A percentile compares a stretch with the other conserved stretches of the same genome.
phyloP scores from a whole-genome alignment of 192 early-diverging fungal genomes.

The Gonapodya sp. region DNA sequence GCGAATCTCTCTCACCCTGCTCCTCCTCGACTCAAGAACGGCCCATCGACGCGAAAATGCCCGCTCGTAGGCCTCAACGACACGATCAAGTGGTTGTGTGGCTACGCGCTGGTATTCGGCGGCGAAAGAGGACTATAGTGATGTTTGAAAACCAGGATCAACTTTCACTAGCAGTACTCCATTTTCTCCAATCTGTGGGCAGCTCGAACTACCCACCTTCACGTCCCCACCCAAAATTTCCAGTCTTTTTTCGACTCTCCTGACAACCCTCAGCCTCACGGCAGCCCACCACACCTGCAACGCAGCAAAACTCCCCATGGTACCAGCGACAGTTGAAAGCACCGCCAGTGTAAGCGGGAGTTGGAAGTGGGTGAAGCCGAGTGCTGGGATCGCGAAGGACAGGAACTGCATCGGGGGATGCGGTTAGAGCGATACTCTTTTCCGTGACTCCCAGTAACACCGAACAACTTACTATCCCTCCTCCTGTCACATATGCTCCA shows the following conservation, averaged over 20 bases:
- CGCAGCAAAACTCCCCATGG: neutral
- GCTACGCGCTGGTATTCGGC: too few species aligned
- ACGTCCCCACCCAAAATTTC: too few species aligned
- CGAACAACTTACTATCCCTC: neutral
- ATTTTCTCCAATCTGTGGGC: too few species aligned
- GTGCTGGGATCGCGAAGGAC: neutral
- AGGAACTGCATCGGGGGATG: neutral
- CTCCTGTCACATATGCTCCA: neutral
- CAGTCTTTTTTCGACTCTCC: neutral
- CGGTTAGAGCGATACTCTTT: neutral
- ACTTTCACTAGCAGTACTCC: too few species aligned
- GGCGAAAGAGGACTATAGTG: too few species aligned
- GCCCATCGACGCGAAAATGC: neutral
- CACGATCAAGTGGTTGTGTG: neutral
- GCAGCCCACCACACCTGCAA: neutral
- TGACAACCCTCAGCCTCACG: neutral
- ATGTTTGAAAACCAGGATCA: too few species aligned
- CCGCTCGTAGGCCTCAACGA: neutral
- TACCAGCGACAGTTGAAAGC: neutral
- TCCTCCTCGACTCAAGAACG: neutral
- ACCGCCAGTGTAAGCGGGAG: neutral
- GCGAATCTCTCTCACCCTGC: neutral
- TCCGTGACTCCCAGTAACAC: neutral
- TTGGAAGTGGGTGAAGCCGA: neutral
- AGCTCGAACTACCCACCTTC: too few species aligned